These are phyloP conservation scores for Yamadazyma kitorensis DNA, from an alignment of 805 yeast species.

Conservation along the genomic window DNA sequence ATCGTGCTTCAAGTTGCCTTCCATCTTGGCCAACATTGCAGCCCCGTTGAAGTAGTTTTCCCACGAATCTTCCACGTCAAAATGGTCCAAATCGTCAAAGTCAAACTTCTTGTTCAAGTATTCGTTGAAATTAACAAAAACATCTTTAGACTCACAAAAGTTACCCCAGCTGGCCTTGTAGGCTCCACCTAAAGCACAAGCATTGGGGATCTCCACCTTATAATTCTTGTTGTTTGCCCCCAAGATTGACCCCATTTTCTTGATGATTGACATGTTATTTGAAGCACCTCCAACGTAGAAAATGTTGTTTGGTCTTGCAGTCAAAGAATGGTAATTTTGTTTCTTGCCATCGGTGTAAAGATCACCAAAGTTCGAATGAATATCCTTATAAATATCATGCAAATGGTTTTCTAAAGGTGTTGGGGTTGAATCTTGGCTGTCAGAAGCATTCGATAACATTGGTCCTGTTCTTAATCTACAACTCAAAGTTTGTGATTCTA, in stretches of 20 bases:
- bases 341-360: conserved; percentile 48
- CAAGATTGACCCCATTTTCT: conserved; percentile 65
- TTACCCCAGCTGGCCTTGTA: conserved; percentile 78
- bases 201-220: conserved; percentile 75
- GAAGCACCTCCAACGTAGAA: conserved; percentile 90
- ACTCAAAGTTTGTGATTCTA: conserved; percentile 84
- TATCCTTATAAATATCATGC: conserved; percentile 22
- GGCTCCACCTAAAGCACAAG: conserved; percentile 92
- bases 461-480: conserved; percentile 81
- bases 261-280: conserved; percentile 63
- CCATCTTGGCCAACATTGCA: conserved; percentile 49
- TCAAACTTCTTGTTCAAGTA: conserved; percentile 39
- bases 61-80: conserved; percentile 45
- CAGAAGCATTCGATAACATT: conserved; percentile 46
- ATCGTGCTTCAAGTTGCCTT: conserved; percentile 22
- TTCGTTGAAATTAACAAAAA: conserved; percentile 45
- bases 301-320: conserved; percentile 61
- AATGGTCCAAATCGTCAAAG: conserved; percentile 47
- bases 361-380: conserved; percentile 35
- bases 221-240: conserved; percentile 66
- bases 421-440: conserved; percentile 12
- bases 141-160: conserved; percentile 25
- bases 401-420: conserved; percentile 13
- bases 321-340: conserved; percentile 43
- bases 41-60: conserved; percentile 49